Percentiles rank a stretch among this genome's conserved stretches.
Conservation (phyloP, 1,284 basidiomycete species). For the Cryptococcus wingfieldii region DNA sequence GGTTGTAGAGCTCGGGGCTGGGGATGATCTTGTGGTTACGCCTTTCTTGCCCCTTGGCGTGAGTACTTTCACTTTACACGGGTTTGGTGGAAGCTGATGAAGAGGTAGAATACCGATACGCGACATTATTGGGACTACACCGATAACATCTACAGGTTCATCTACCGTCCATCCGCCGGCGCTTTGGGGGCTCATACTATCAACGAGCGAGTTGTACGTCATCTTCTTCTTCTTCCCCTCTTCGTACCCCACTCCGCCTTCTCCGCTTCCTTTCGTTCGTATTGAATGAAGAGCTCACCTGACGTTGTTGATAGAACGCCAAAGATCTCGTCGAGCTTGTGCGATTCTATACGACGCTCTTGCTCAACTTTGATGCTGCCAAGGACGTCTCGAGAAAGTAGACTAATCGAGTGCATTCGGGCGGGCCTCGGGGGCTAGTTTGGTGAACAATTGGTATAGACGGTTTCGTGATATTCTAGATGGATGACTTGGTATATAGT, state of each 20-base stretch:
- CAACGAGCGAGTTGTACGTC: constrained; percentile 26
- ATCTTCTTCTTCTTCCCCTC: no score
- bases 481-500: no score
- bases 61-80: constrained; percentile 1
- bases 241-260: no score
- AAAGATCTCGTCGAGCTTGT: constrained; percentile 25
- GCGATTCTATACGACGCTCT: constrained; percentile 25
- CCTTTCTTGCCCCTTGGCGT: constrained; percentile 8
- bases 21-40: constrained; percentile 24
- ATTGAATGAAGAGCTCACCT: background rate
- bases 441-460: no score
- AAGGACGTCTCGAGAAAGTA: no score
- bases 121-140: constrained; percentile 21
- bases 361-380: constrained; percentile 26
- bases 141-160: constrained; percentile 17
- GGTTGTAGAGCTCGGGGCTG: constrained; percentile 8
- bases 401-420: no score
- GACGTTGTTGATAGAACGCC: constrained; percentile 12
- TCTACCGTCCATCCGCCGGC: constrained; percentile 12
- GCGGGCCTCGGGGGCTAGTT: no score
- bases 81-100: background rate
- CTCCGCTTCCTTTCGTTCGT: background rate
- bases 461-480: no score
- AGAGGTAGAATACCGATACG: constrained; percentile 26
- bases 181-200: constrained; percentile 25